These are phyloP conservation scores for Meredithiella fracta DNA, from an alignment of 2,329 filamentous ascomycete genomes.

Conservation along the genomic window DNA sequence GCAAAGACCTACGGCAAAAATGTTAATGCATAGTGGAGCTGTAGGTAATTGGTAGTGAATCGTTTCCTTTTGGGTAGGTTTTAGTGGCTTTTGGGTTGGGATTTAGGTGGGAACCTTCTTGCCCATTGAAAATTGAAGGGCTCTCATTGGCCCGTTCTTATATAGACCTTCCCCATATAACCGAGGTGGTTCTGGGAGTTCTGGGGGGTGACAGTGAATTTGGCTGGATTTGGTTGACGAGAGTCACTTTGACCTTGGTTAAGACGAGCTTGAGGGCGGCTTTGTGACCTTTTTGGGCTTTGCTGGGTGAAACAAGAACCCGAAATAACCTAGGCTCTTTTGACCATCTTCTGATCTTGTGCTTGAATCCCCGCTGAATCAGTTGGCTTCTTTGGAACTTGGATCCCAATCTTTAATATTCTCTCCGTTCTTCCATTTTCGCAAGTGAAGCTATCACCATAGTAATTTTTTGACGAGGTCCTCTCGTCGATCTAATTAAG, in stretches of 20 bases:
- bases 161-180: conserved; percentile 8
- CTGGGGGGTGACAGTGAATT: neutral
- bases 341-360: neutral
- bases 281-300: neutral
- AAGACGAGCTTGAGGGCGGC: neutral
- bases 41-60: too few relatives aligned
- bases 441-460: neutral
- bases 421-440: neutral
- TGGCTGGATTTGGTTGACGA: neutral
- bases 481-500: neutral
- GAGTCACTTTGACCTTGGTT: conserved; percentile 4
- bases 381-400: neutral
- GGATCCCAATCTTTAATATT: neutral
- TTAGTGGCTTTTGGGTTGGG: conserved; percentile 3
- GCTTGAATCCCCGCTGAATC: neutral
- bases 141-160: conserved; percentile 9
- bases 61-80: neutral
- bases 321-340: neutral
- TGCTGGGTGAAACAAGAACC: neutral
- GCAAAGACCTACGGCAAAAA: too few relatives aligned
- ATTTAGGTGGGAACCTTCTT: neutral
- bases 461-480: neutral
- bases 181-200: conserved; percentile 12
- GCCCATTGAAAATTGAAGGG: conserved; percentile 13
- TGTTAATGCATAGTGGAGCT: too few relatives aligned